Conservation (phyloP, 2,329 filamentous ascomycete genomes). For the Neonectria punicea region DNA sequence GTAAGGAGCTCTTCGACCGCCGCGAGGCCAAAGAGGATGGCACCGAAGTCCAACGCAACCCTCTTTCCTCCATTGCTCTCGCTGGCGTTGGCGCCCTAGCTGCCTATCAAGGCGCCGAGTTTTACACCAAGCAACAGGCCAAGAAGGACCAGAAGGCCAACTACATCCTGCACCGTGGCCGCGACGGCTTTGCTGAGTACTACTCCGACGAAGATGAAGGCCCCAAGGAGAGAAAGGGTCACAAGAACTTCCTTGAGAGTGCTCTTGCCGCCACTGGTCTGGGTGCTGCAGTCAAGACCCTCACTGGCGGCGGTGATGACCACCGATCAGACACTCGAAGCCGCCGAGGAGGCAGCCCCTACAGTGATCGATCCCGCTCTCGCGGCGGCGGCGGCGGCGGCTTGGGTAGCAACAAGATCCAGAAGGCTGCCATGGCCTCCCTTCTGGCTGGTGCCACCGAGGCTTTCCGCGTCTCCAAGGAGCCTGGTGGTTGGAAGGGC, state of each 20-base stretch:
- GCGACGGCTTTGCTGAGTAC: conserved; percentile 64
- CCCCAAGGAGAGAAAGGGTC: conserved; percentile 66
- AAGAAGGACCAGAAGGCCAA: conserved; percentile 66
- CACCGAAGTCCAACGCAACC: conserved; percentile 64
- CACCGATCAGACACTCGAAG: conserved; percentile 56
- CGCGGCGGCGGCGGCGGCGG: conserved; percentile 51
- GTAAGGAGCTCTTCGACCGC: conserved; percentile 74
- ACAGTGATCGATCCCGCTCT: conserved; percentile 64
- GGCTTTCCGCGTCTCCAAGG: conserved; percentile 89
- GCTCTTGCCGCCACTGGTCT: conserved; percentile 71
- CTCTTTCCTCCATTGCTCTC: conserved; percentile 68
- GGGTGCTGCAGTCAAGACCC: conserved; percentile 69
- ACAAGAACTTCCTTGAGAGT: conserved; percentile 72
- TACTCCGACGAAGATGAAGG: conserved; percentile 68
- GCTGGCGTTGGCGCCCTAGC: conserved; percentile 73
- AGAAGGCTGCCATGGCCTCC: conserved; percentile 91
- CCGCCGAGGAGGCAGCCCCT: conserved; percentile 58
- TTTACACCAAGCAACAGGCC: conserved; percentile 69
- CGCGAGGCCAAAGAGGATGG: conserved; percentile 65
- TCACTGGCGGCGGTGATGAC: conserved; percentile 61
- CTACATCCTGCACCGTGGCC: conserved; percentile 63
- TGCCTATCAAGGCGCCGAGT: conserved; percentile 71
- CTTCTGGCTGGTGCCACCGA: conserved; percentile 90
- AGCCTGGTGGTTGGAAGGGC: conserved; percentile 88
- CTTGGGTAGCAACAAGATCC: conserved; percentile 68